Percentiles rank a stretch among this genome's conserved stretches.
These are phyloP conservation scores for Candolleomyces aberdarensis DNA, from an alignment of 768 basidiomycete genomes.

Conservation along the genomic window DNA sequence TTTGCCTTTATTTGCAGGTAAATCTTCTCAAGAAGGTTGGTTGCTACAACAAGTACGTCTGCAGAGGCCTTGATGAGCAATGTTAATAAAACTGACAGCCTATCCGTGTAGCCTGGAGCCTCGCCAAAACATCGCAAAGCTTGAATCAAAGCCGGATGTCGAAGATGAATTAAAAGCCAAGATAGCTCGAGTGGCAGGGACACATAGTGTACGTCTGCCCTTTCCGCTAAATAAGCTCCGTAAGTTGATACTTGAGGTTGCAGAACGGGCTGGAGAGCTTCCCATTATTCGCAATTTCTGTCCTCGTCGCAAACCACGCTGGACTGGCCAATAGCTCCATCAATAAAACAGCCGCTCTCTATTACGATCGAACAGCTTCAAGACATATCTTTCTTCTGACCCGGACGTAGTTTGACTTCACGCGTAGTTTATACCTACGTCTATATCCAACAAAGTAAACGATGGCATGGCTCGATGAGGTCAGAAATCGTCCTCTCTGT, in stretches of 20 bases:
- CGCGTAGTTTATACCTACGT: conserved; percentile 3
- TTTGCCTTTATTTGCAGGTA: conserved; percentile 8
- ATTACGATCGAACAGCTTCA: not conserved
- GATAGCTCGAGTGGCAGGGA: not conserved
- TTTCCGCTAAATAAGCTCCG: not conserved
- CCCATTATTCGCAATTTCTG: conserved; percentile 1
- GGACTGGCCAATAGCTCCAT: conserved; percentile 1
- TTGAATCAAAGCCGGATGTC: not conserved
- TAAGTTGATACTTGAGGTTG: not conserved
- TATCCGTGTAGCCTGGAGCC: not conserved
- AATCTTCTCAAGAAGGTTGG: conserved; percentile 13
- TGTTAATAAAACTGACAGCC: not conserved
- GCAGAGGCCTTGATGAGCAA: not conserved
- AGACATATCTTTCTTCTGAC: not conserved
- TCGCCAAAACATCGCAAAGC: not conserved
- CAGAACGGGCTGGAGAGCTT: conserved; percentile 8
- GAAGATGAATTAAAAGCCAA: not conserved
- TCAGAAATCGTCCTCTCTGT: not conserved
- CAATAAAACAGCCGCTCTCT: not conserved
- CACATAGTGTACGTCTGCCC: not conserved
- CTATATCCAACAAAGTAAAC: conserved; percentile 8
- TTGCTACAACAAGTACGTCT: conserved; percentile 26
- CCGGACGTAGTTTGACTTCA: not conserved
- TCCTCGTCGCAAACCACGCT: conserved; percentile 3
- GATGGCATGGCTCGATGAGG: not conserved